Evolutionary conservation across 805 yeast species (phyloP), one percentile per base, ranked within the genome.

Genomic region (Yamadazyma tumulicola): DNA sequence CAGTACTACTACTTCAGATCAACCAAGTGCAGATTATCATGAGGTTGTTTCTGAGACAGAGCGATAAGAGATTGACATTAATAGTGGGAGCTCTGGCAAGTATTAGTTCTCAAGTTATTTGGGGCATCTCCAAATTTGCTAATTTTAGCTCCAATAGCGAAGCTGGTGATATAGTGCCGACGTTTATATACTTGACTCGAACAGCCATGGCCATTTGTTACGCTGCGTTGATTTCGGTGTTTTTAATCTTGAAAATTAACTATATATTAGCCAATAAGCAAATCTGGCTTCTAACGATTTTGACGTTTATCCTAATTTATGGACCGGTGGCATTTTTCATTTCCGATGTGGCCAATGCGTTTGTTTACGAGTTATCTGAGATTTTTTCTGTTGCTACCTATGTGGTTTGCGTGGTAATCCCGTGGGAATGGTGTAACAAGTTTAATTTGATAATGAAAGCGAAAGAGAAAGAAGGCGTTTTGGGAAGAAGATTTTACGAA

Each of bases 401-500:
- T 51, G 74, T 83, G 6, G 66, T 81, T 14, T 74, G 85, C 22
- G 82, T 85, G 19, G 82, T 82, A 5, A 69, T 81, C 8, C 85
- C 85, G 1, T 84, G 94, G 93, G 94, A 85, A 55, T 86, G 94
- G 91, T 72, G 83, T 41, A 84, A 82, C 49, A 67, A 83, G 42
- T 68, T 81, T 36, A 72, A 73, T 32, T 64, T 72, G 9, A 55
- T 81, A 26, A 79, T 77, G 58, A 74, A 75, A 42, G 62, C 61
- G 11, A 70, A 72, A 35, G 89, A 84, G 47, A 76, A 77, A 27
- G 80, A 78, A 39, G 85, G 91, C 6, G 74, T 85, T 4, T 54
- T 86, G 25, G 95, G 95, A 1, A 63, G 94, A 40, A 78, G 79
- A 12, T 74, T 83, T 28, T 81, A 76, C 51, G 91, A 81, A 43